Evolutionary conservation across 2,329 filamentous ascomycete genomes (phyloP).

Genomic region (Colletotrichum nymphaeae): DNA sequence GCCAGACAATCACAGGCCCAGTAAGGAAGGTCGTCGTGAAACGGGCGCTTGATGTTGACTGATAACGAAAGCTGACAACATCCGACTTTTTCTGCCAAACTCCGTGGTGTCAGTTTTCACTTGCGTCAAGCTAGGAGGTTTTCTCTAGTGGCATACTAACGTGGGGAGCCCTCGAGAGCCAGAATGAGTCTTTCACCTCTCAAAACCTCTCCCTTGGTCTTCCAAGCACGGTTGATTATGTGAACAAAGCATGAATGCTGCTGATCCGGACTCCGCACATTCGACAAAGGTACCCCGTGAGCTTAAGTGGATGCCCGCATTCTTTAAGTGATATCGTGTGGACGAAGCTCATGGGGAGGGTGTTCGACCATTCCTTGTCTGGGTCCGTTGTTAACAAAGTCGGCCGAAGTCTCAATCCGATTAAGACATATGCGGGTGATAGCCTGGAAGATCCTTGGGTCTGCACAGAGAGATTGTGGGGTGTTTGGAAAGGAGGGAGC

Average conservation of each 20-base stretch:
- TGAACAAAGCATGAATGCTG: background rate
- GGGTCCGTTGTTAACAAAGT: background rate
- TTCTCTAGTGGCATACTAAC: constrained; percentile 6
- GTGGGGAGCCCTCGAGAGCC: constrained; percentile 11
- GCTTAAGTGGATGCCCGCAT: constrained; percentile 15
- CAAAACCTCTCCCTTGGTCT: background rate
- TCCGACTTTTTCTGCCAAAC: constrained; percentile 2
- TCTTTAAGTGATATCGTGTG: constrained; percentile 1
- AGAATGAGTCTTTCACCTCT: background rate
- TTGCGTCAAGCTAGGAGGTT: background rate
- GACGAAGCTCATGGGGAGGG: constrained; percentile 8
- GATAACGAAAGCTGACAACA: constrained; percentile 12
- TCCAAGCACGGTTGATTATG: background rate
- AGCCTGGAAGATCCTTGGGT: background rate
- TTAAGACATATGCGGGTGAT: background rate
- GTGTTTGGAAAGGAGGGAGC: background rate
- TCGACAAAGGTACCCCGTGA: background rate
- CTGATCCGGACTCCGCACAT: background rate
- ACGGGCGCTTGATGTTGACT: background rate
- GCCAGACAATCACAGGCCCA: background rate
- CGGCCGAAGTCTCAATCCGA: background rate
- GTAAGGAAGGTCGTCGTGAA: background rate
- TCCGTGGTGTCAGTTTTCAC: background rate
- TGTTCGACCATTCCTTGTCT: background rate
- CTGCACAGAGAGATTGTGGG: background rate